A percentile compares a stretch with the other conserved stretches of the same genome.
Evolutionary conservation across 1,139 yeast genomes (phyloP).

Genomic region (Debaryomyces sp.): DNA sequence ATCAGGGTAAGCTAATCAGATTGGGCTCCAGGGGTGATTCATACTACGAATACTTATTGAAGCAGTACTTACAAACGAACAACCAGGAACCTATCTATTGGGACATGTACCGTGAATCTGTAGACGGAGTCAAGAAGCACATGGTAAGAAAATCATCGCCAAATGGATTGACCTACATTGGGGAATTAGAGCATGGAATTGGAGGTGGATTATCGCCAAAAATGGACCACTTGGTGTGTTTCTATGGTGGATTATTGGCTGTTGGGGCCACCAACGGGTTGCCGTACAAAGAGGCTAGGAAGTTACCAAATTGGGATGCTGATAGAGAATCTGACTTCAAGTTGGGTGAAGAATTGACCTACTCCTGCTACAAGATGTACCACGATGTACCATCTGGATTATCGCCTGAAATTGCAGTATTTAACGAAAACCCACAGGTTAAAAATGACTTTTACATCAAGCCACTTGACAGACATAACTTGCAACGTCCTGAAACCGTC

Average conservation of each 20-base stretch:
- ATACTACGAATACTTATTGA: constrained; percentile 85
- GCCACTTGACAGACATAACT: constrained; percentile 73
- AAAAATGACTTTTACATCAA: constrained; percentile 66
- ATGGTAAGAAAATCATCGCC: constrained; percentile 66
- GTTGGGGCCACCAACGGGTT: constrained; percentile 83
- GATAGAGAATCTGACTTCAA: constrained; percentile 55
- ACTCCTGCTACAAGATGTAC: constrained; percentile 86
- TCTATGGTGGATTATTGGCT: constrained; percentile 88
- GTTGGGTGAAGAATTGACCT: constrained; percentile 74
- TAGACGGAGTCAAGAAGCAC: constrained; percentile 68
- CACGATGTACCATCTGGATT: constrained; percentile 72
- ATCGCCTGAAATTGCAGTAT: constrained; percentile 86
- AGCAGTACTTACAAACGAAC: constrained; percentile 82
- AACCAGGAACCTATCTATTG: constrained; percentile 62
- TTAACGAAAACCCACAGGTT: constrained; percentile 48
- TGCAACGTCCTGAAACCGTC: constrained; percentile 94
- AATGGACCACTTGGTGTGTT: constrained; percentile 95
- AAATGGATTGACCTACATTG: constrained; percentile 65
- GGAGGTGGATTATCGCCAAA: constrained; percentile 63
- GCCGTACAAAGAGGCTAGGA: constrained; percentile 45
- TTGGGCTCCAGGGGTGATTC: constrained; percentile 93
- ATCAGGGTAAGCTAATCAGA: constrained; percentile 65
- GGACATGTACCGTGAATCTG: constrained; percentile 77
- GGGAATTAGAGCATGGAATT: constrained; percentile 76
- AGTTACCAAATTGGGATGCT: constrained; percentile 37